These are phyloP conservation scores for Nelumbo lutea DNA, from an alignment of 164 flowering plant genomes.

Conservation along the genomic window DNA sequence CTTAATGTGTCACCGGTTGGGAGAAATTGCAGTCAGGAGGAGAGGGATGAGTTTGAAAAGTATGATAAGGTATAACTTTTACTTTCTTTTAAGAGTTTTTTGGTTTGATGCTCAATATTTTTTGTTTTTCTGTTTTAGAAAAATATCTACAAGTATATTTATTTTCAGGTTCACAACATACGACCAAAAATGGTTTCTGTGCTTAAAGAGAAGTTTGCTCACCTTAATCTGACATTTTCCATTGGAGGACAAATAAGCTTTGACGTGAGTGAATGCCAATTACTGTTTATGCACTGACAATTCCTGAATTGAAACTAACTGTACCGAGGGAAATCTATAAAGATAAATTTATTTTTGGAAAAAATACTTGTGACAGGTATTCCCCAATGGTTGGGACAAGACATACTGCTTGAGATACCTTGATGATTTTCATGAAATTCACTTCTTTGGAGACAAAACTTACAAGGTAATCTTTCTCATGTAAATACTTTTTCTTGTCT, in stretches of 20 bases:
- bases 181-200: conserved; percentile 80
- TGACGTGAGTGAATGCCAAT: conserved; percentile 52
- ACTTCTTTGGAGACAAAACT: conserved; percentile 98
- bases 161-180: conserved; percentile 52
- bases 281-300: neutral
- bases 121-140: no score
- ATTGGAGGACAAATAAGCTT: conserved; percentile 98
- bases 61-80: conserved; percentile 71
- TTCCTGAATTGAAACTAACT: neutral
- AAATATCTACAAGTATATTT: no score
- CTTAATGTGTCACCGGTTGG: conserved; percentile 96
- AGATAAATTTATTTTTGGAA: neutral
- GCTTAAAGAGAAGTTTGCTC: conserved; percentile 82
- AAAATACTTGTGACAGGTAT: conserved; percentile 56
- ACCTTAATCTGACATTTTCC: conserved; percentile 81
- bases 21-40: conserved; percentile 97
- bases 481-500: neutral
- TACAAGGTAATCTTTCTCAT: conserved; percentile 55
- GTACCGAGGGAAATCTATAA: neutral
- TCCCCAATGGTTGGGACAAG: conserved; percentile 98
- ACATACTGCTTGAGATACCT: conserved; percentile 89
- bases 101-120: no score
- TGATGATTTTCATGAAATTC: conserved; percentile 76
- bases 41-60: conserved; percentile 88
- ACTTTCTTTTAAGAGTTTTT: neutral